Evolutionary conservation across 306 rosid species (phyloP).

Genomic region (Cyclanthera cordifolia): DNA sequence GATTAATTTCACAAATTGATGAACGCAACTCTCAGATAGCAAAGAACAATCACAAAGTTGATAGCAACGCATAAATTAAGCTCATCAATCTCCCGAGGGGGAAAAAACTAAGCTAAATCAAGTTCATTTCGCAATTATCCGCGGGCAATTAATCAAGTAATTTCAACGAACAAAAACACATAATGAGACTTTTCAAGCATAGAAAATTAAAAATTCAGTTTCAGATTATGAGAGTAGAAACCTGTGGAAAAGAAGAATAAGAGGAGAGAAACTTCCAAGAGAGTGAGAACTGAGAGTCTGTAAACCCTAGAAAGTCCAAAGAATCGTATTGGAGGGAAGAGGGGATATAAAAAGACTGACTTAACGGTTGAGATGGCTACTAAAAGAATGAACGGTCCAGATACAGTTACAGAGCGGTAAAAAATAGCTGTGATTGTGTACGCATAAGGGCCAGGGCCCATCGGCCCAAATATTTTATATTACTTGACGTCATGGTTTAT

Average conservation of each 20-base stretch:
- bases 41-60: neutral
- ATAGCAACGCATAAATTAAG: neutral
- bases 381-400: neutral
- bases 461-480: no score
- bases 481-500: no score
- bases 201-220: neutral
- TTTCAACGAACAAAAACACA: neutral
- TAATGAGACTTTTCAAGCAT: neutral
- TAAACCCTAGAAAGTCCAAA: conserved; percentile 2
- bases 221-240: neutral
- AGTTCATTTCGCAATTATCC: neutral
- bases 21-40: neutral
- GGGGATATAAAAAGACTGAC: neutral
- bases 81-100: neutral
- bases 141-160: neutral
- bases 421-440: no score
- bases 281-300: no score
- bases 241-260: neutral
- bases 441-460: no score
- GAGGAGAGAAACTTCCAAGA: neutral
- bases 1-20: neutral
- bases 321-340: neutral
- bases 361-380: conserved; percentile 3
- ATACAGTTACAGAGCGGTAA: no score
- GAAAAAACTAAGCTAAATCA: neutral